These are phyloP conservation scores for Adiantum capillusveneris DNA, from an alignment of 75 land plant genomes.

Conservation along the genomic window DNA sequence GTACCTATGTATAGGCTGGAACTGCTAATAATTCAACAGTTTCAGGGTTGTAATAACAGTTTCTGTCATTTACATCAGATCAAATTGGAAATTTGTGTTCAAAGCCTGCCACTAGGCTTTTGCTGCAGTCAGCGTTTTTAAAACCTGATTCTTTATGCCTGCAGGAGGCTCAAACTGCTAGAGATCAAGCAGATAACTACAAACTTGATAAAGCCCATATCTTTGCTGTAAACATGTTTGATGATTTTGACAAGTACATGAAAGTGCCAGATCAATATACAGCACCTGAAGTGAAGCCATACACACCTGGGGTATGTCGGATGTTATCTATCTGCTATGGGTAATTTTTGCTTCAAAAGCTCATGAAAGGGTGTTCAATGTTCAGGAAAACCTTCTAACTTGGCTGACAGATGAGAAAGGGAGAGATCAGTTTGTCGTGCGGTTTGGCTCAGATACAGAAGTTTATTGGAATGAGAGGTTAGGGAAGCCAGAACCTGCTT, in stretches of 20 bases:
- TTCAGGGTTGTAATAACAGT: too few species aligned
- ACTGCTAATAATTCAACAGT: neutral
- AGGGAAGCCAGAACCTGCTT: conserved; percentile 67
- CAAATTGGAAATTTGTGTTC: too few species aligned
- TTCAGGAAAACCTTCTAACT: conserved; percentile 72
- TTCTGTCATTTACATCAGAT: too few species aligned
- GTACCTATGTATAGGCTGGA: conserved; percentile 15
- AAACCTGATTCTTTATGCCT: neutral
- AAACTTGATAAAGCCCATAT: conserved; percentile 84
- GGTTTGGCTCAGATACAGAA: conserved; percentile 47
- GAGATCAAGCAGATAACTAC: conserved; percentile 78
- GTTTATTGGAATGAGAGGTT: conserved; percentile 91
- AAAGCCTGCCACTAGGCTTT: neutral
- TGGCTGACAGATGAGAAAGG: conserved; percentile 91
- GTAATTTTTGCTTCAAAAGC: neutral
- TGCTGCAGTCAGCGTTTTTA: too few species aligned
- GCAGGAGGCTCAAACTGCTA: conserved; percentile 90
- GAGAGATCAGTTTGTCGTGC: conserved; percentile 86
- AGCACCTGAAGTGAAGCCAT: conserved; percentile 70
- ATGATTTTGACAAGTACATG: conserved; percentile 86
- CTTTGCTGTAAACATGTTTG: conserved; percentile 79
- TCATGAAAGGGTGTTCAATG: neutral
- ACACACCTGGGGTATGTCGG: conserved; percentile 57
- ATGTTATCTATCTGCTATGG: too few species aligned
- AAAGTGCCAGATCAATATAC: conserved; percentile 81